phyloP scores from a whole-genome alignment of 352 stramenopile genomes.

The Poterioochromonas sp. region DNA sequence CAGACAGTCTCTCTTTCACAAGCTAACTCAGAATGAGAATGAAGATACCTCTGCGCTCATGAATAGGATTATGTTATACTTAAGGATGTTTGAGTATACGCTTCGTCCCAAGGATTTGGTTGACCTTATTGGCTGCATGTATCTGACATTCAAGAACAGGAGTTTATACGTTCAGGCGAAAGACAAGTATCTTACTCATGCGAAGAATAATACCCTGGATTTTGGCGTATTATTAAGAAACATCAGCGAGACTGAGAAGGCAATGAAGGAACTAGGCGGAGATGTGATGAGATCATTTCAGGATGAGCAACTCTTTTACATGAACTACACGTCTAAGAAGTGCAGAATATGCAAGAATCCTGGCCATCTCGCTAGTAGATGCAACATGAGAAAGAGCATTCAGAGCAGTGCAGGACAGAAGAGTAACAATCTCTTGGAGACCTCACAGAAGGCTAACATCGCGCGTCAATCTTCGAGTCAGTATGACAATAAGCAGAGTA shows the following conservation, averaged over 20 bases:
- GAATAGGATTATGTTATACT: slow-evolving; percentile 27
- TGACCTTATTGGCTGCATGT: slow-evolving; percentile 31
- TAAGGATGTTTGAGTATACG: slow-evolving; percentile 27
- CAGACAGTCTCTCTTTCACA: slow-evolving; percentile 27
- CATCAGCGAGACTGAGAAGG: slow-evolving; percentile 16
- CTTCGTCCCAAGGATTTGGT: slow-evolving; percentile 15
- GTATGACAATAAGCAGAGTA: slow-evolving; percentile 14
- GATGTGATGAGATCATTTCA: neutral
- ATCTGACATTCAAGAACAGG: slow-evolving; percentile 31
- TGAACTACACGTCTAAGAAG: neutral
- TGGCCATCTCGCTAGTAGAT: slow-evolving; percentile 10
- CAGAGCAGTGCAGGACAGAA: slow-evolving; percentile 4
- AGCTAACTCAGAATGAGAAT: slow-evolving; percentile 17
- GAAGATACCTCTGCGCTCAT: slow-evolving; percentile 12
- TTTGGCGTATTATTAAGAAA: slow-evolving; percentile 15
- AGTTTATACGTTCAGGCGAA: slow-evolving; percentile 12
- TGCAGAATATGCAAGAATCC: slow-evolving; percentile 18
- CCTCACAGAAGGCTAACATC: slow-evolving; percentile 10
- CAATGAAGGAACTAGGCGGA: slow-evolving; percentile 12
- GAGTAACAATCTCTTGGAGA: slow-evolving; percentile 13
- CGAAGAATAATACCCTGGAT: slow-evolving; percentile 19
- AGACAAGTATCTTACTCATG: slow-evolving; percentile 15
- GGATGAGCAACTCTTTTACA: neutral
- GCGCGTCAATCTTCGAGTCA: slow-evolving; percentile 8
- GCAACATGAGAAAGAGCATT: slow-evolving; percentile 8